These are phyloP conservation scores for Tilletia walkeri DNA, from an alignment of 1,284 basidiomycete species.

Conservation along the genomic window DNA sequence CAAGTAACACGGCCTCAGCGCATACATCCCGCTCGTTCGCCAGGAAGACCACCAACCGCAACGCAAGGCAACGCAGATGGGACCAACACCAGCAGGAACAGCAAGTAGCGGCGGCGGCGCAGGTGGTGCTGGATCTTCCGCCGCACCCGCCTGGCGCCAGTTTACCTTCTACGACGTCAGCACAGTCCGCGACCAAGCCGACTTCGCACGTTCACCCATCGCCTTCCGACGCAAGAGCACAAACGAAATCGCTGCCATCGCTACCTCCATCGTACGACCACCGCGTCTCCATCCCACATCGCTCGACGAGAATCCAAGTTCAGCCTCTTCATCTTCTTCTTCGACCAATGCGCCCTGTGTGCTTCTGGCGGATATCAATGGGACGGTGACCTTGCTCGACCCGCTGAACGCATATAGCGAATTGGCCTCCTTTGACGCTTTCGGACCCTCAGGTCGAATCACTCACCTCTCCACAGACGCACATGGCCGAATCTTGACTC, in stretches of 20 bases:
- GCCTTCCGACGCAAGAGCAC: conserved; percentile 28
- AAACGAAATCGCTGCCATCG: conserved; percentile 40
- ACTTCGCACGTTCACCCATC: conserved; percentile 35
- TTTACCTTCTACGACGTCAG: conserved; percentile 44
- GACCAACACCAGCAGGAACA: no score
- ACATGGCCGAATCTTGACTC: conserved; percentile 33
- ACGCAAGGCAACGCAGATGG: no score
- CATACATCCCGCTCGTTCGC: no score
- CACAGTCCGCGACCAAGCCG: conserved; percentile 34
- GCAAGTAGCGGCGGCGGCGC: no score
- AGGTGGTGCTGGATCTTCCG: conserved; percentile 21
- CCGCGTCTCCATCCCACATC: conserved; percentile 22
- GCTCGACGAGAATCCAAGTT: neutral
- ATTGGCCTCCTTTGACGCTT: conserved; percentile 41
- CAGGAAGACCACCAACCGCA: neutral
- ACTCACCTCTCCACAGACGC: conserved; percentile 41
- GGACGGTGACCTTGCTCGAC: conserved; percentile 11
- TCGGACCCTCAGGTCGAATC: conserved; percentile 30
- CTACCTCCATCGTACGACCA: conserved; percentile 34
- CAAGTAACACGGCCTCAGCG: no score
- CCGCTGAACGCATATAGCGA: conserved; percentile 24
- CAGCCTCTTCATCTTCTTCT: conserved; percentile 17
- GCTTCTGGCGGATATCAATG: conserved; percentile 7
- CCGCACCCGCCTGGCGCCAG: conserved; percentile 45
- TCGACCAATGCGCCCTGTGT: conserved; percentile 15